Conservation (phyloP, 306 rosid genomes). For the Rubus idaeus region DNA sequence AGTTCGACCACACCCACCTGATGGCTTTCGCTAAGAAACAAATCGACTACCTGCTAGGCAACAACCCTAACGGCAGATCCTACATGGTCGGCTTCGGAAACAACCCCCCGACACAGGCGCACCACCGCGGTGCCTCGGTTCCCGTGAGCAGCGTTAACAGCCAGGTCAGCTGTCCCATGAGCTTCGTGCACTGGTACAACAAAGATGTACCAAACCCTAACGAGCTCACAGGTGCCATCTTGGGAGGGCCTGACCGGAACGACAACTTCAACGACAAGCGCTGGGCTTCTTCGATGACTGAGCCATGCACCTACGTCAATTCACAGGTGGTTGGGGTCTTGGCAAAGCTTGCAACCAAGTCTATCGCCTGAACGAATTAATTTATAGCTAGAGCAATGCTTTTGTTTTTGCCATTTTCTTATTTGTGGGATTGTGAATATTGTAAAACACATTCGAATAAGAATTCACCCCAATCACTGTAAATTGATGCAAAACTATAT, state of each 20-base stretch:
- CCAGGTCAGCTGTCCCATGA: slow-evolving; percentile 37
- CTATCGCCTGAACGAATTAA: neutral
- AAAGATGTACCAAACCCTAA: slow-evolving; percentile 60
- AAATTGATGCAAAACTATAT: neutral
- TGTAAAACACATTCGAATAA: neutral
- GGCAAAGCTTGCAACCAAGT: slow-evolving; percentile 60
- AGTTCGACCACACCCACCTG: slow-evolving; percentile 37
- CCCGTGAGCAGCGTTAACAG: slow-evolving; percentile 14
- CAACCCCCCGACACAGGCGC: slow-evolving; percentile 73
- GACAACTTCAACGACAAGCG: slow-evolving; percentile 78
- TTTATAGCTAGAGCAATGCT: neutral
- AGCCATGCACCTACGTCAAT: slow-evolving; percentile 83
- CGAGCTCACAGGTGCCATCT: slow-evolving; percentile 86
- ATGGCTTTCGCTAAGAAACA: slow-evolving; percentile 64
- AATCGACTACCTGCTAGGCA: slow-evolving; percentile 77
- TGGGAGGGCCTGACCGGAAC: slow-evolving; percentile 69
- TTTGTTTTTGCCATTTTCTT: neutral
- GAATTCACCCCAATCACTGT: neutral
- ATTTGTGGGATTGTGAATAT: neutral
- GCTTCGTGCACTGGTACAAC: slow-evolving; percentile 50
- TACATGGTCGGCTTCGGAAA: slow-evolving; percentile 86
- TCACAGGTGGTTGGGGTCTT: slow-evolving; percentile 74
- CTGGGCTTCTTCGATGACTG: slow-evolving; percentile 59
- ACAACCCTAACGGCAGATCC: slow-evolving; percentile 65
- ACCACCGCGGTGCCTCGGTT: slow-evolving; percentile 87